These are phyloP conservation scores for Centrapalus pauciflorus DNA, from an alignment of 129 eudicot genomes.

Conservation along the genomic window DNA sequence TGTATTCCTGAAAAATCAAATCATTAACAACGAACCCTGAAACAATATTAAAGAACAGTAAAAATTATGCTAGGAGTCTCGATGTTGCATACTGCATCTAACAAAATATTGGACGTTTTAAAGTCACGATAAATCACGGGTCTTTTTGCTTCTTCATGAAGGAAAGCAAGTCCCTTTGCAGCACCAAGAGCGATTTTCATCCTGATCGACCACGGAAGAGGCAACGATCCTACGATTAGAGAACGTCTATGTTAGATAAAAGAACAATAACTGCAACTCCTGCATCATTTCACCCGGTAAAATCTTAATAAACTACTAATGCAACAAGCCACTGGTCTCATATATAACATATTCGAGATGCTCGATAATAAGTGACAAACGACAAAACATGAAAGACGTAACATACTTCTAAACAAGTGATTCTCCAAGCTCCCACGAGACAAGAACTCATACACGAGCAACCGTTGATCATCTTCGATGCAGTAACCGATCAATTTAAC, in stretches of 20 bases:
- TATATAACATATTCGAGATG: too few relatives aligned
- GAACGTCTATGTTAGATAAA: background rate
- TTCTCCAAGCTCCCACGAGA: conserved; percentile 97
- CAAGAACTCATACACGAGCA: conserved; percentile 91
- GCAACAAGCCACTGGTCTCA: too few relatives aligned
- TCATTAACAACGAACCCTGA: background rate
- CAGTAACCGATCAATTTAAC: conserved; percentile 94
- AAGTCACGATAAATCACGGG: conserved; percentile 96
- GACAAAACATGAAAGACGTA: too few relatives aligned
- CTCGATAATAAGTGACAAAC: too few relatives aligned
- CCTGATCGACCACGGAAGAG: conserved; percentile 96
- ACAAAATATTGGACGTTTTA: conserved; percentile 81
- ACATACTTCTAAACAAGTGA: conserved; percentile 81
- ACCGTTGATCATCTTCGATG: conserved; percentile 93
- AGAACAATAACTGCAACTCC: background rate
- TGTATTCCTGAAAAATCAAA: conserved; percentile 62
- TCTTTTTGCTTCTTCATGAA: conserved; percentile 92
- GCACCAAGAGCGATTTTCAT: conserved; percentile 98
- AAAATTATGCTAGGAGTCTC: too few relatives aligned
- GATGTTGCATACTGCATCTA: conserved; percentile 72
- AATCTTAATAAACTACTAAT: too few relatives aligned
- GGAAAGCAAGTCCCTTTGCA: conserved; percentile 93
- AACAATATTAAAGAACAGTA: background rate
- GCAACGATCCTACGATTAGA: conserved; percentile 63
- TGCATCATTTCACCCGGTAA: too few relatives aligned